Base-by-base conservation (phyloP, 805 yeast genomes). In the Ogataea parapolymorpha region DNA sequence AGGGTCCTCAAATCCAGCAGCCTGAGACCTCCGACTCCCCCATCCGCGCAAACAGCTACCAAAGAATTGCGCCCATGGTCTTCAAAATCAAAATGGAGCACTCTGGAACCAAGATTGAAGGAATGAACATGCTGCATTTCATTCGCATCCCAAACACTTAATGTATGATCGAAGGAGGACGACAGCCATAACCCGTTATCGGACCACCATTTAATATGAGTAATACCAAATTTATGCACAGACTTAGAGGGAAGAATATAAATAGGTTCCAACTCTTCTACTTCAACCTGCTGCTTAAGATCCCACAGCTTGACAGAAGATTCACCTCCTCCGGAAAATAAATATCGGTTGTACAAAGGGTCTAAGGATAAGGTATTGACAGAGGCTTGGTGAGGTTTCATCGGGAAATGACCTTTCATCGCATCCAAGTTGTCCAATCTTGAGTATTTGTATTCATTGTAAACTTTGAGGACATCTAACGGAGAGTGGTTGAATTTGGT, bases 181-280 rank as follows among this genome's bases (percentile, higher is more conserved):
- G 88, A 75, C 14, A 88, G 71, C 65, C 88, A 89, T 80, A 90
- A 72, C 1, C 96, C 96, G 25, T 81, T 78, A 61, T 90, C 97
- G 0, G 93, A 89, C 91, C 96, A 91, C 97, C 97, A 90, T 52
- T 73, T 69, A 1, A 86, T 67, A 12, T 76, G 64, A 0, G 95
- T 84, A 0, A 90, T 70, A 0, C 96, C 95, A 58, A 71, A 87
- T 14, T 65, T 59, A 56, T 90, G 97, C 0, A 72, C 76, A 20
- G 48, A 41, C 48, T 65, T 58, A 30, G 68, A 48, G 24, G 65
- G 60, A 25, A 62, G 32, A 26, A 51, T 33, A 42, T 43, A 41
- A 20, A 53, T 26, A 26, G 62, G 53, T 20, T 49, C 33, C 23
- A 46, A 51, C 13, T 50, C 35, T 10, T 39, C 32, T 7, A 13